Evolutionary conservation across 169 alveolate genomes (phyloP).

Genomic region (Blepharisma undulans): DNA sequence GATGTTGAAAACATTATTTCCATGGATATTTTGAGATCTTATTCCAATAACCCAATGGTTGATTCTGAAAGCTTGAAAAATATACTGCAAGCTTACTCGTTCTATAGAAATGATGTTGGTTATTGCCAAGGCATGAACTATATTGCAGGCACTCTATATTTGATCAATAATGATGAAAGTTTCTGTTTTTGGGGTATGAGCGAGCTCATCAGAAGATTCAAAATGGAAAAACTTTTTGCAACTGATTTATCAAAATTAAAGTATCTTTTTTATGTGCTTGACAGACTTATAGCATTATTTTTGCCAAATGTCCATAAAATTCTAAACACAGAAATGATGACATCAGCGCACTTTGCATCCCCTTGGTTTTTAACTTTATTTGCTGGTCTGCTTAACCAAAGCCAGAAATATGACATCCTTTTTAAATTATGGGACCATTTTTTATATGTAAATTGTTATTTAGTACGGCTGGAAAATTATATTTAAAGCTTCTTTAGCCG

Average conservation of each 20-base stretch:
- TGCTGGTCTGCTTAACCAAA: neutral
- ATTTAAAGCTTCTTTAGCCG: constrained; percentile 42
- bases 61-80: constrained; percentile 37
- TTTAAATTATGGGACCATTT: constrained; percentile 26
- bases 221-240: constrained; percentile 51
- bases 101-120: constrained; percentile 65
- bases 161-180: constrained; percentile 54
- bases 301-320: constrained; percentile 37
- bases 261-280: constrained; percentile 49
- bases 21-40: constrained; percentile 34
- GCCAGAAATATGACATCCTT: neutral
- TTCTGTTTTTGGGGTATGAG: constrained; percentile 65
- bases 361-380: constrained; percentile 47
- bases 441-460: neutral
- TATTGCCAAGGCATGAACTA: constrained; percentile 85
- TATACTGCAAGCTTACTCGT: constrained; percentile 65
- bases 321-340: constrained; percentile 46
- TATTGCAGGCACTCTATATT: constrained; percentile 72
- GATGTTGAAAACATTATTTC: constrained; percentile 39
- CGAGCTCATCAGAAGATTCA: constrained; percentile 54
- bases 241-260: constrained; percentile 60
- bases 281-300: constrained; percentile 42
- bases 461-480: constrained; percentile 60
- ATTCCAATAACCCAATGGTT: neutral
- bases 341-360: constrained; percentile 46